Percentiles rank a stretch among this genome's conserved stretches.
These are phyloP conservation scores for Eutrema japonicum DNA, from an alignment of 345 rosid species.

Conservation along the genomic window DNA sequence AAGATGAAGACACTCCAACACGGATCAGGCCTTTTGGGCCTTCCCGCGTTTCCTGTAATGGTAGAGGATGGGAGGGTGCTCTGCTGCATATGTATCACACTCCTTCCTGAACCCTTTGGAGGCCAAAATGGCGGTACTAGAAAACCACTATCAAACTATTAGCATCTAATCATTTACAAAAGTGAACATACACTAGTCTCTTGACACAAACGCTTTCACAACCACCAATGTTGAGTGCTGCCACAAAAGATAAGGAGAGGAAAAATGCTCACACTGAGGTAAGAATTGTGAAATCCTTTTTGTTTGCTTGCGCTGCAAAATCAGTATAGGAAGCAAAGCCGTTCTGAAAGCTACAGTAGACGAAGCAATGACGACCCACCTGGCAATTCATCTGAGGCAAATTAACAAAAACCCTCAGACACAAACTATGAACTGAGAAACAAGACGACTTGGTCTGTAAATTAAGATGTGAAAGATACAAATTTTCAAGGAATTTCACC, in stretches of 20 bases:
- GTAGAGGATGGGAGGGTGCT: too few relatives aligned
- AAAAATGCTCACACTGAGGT: constrained; percentile 66
- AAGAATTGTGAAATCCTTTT: constrained; percentile 56
- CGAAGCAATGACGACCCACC: constrained; percentile 87
- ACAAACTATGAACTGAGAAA: constrained; percentile 18
- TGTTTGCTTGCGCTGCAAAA: constrained; percentile 71
- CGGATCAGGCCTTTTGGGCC: too few relatives aligned
- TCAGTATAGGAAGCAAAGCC: constrained; percentile 61
- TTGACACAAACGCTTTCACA: not conserved
- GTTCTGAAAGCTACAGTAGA: constrained; percentile 74
- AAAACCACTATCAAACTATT: constrained; percentile 39
- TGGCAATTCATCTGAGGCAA: constrained; percentile 46
- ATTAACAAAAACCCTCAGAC: constrained; percentile 16
- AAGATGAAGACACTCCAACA: too few relatives aligned
- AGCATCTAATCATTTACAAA: constrained; percentile 5
- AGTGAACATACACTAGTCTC: not conserved
- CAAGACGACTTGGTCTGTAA: not conserved
- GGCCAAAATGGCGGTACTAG: constrained; percentile 88
- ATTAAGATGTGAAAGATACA: not conserved
- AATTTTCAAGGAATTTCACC: not conserved
- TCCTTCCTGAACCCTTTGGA: constrained; percentile 82
- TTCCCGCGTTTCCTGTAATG: too few relatives aligned
- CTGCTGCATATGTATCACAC: too few relatives aligned
- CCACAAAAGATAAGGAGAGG: not conserved
- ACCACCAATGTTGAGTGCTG: not conserved